Evolutionary conservation across 2,329 filamentous ascomycete genomes (phyloP), one percentile per base, ranked within the genome.

Genomic region (Alternaria rosae): DNA sequence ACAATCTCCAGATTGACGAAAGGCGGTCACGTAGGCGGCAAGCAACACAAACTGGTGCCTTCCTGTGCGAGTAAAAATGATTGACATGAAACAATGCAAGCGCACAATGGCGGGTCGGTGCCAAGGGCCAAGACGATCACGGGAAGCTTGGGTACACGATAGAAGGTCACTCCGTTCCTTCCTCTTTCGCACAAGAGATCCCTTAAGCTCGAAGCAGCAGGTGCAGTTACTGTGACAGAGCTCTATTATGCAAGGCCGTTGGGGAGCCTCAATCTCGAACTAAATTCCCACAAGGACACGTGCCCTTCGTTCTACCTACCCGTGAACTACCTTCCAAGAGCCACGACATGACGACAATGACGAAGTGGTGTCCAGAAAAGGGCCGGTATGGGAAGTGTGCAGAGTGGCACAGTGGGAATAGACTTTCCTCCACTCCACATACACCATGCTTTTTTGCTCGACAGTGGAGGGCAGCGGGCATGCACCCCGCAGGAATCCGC

Each of bases 401-500:
- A 38, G 35, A 38, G 35, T 38, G 35, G 30, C 41, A 21, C 9
- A 41, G 30, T 53, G 23, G 42, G 45, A 61, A 58, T 53, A 48
- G 47, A 53, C 41, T 58, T 35, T 12, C 23, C 30, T 57, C 59
- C 50, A 45, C 60, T 50, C 47, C 47, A 50, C 47, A 50, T 30
- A 21, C 30, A 51, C 47, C 30, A 35, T 32, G 44, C 54, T 25
- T 35, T 28, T 54, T 48, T 21, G 25, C 30, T 51, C 20, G 47
- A 51, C 38, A 30, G 51, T n/a, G 25, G 30, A 51, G 45, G 42
- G 32, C n/a, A 20, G 35, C 48, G 41, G 42, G n/a, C 48, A 69
- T 69, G 67, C 65, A 70, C 66, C 67, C 66, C 67, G 68, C 66
- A 70, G 54, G 30, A 54, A 38, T 38, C 58, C 38, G 38, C 51